Evolutionary conservation across 495 filamentous ascomycete genomes (phyloP).

Genomic region (Cercophora newfieldiana): DNA sequence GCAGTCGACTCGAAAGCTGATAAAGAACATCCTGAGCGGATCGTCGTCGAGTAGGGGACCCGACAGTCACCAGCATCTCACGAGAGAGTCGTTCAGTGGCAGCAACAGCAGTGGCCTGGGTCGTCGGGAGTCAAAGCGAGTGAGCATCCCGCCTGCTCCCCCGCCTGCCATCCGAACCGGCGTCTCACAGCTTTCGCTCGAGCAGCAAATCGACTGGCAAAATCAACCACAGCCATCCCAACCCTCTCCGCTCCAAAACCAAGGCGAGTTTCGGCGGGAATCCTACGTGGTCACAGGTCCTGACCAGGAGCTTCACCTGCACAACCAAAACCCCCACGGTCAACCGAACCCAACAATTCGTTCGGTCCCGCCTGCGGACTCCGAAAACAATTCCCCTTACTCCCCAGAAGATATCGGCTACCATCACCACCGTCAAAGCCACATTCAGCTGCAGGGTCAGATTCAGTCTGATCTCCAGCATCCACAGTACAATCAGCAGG

Average conservation of each 20-base stretch:
- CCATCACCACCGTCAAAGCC: slow-evolving; percentile 44
- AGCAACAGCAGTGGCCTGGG: slow-evolving; percentile 41
- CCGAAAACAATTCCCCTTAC: slow-evolving; percentile 39
- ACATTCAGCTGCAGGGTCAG: slow-evolving; percentile 36
- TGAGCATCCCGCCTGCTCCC: slow-evolving; percentile 42
- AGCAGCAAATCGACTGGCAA: slow-evolving; percentile 38
- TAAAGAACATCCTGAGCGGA: slow-evolving; percentile 48
- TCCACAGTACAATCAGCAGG: slow-evolving; percentile 36
- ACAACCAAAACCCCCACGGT: slow-evolving; percentile 38
- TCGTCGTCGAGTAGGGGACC: slow-evolving; percentile 35
- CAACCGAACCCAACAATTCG: slow-evolving; percentile 42
- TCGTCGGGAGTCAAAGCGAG: slow-evolving; percentile 51
- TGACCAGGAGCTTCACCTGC: slow-evolving; percentile 42
- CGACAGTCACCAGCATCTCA: slow-evolving; percentile 35
- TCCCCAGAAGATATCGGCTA: slow-evolving; percentile 42
- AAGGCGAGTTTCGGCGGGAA: slow-evolving; percentile 43
- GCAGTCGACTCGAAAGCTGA: slow-evolving; percentile 46
- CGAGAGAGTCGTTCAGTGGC: slow-evolving; percentile 33
- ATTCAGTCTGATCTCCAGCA: slow-evolving; percentile 30
- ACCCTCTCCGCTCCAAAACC: slow-evolving; percentile 47
- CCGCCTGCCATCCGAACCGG: slow-evolving; percentile 45
- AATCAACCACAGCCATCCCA: slow-evolving; percentile 30
- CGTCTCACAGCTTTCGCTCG: slow-evolving; percentile 41
- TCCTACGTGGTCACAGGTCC: slow-evolving; percentile 35
- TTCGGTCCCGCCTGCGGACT: slow-evolving; percentile 36